Percentiles rank a stretch among this genome's conserved stretches.
Conservation (phyloP, 805 yeast species). For the Sugiyamaella qingdaonensis region DNA sequence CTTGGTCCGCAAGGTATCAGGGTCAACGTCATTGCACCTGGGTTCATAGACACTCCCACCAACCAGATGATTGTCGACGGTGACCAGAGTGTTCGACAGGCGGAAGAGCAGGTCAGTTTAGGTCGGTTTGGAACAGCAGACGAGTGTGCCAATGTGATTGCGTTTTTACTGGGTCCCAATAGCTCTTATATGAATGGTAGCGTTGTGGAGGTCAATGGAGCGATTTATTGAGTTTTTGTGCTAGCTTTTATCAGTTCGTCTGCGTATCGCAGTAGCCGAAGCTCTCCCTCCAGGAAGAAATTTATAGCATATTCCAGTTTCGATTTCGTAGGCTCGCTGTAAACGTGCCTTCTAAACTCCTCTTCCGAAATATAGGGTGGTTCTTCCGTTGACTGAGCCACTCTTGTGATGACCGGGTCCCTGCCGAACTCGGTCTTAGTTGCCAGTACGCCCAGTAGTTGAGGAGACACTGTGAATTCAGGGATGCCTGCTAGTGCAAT, state of each 20-base stretch:
- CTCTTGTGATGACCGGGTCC: too few species aligned
- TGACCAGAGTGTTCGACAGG: conserved; percentile 38
- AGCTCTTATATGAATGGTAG: conserved; percentile 75
- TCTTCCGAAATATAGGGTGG: too few species aligned
- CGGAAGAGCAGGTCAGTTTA: conserved; percentile 50
- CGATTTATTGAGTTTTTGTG: conserved; percentile 24
- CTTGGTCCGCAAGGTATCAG: conserved; percentile 86
- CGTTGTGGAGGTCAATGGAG: conserved; percentile 83
- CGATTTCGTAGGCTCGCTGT: background rate
- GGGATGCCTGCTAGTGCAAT: conserved; percentile 35
- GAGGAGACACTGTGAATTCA: conserved; percentile 29
- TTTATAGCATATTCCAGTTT: background rate
- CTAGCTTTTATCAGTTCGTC: background rate
- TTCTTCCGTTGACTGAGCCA: too few species aligned
- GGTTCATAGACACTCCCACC: conserved; percentile 82
- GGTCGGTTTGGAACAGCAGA: conserved; percentile 52
- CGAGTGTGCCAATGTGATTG: conserved; percentile 87
- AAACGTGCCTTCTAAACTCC: background rate
- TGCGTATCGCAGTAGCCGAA: too few species aligned
- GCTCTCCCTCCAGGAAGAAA: background rate
- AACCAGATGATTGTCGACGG: conserved; percentile 65
- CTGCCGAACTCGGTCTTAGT: too few species aligned
- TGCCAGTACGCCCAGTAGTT: too few species aligned
- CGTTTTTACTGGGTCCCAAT: conserved; percentile 78
- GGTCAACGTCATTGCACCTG: conserved; percentile 86